phyloP scores from a whole-genome alignment of 2,329 filamentous ascomycete species.

The Trichoderma atroviride region DNA sequence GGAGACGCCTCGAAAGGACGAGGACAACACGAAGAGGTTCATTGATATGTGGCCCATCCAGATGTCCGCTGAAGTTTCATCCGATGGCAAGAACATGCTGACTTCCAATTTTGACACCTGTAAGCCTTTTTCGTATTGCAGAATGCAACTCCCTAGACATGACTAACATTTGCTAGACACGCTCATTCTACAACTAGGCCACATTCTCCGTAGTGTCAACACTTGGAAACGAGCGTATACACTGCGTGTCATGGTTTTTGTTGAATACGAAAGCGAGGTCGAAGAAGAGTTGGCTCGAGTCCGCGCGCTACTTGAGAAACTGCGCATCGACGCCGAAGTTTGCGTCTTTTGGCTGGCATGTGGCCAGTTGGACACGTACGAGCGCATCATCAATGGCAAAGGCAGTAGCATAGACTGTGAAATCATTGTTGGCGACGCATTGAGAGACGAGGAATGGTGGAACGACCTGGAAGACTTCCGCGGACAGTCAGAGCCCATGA shows the following conservation, averaged over 20 bases:
- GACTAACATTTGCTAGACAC: conserved; percentile 50
- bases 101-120: conserved; percentile 93
- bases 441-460: conserved; percentile 82
- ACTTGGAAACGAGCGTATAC: conserved; percentile 75
- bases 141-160: neutral
- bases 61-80: conserved; percentile 81
- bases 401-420: conserved; percentile 57
- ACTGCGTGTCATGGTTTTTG: conserved; percentile 80
- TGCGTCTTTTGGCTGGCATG: conserved; percentile 81
- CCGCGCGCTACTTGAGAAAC: conserved; percentile 72
- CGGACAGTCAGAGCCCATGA: conserved; percentile 44
- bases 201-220: conserved; percentile 79
- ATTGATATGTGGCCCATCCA: conserved; percentile 93
- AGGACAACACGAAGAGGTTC: conserved; percentile 68
- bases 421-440: conserved; percentile 63
- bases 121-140: conserved; percentile 43
- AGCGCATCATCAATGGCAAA: conserved; percentile 75
- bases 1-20: conserved; percentile 67
- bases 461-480: conserved; percentile 66
- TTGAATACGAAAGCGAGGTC: conserved; percentile 84
- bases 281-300: conserved; percentile 76
- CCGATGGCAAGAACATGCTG: conserved; percentile 67
- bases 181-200: conserved; percentile 83
- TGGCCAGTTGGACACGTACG: conserved; percentile 71
- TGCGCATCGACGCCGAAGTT: conserved; percentile 79